These are phyloP conservation scores for Flagelloscypha sp. DNA, from an alignment of 768 basidiomycete genomes.

Conservation along the genomic window DNA sequence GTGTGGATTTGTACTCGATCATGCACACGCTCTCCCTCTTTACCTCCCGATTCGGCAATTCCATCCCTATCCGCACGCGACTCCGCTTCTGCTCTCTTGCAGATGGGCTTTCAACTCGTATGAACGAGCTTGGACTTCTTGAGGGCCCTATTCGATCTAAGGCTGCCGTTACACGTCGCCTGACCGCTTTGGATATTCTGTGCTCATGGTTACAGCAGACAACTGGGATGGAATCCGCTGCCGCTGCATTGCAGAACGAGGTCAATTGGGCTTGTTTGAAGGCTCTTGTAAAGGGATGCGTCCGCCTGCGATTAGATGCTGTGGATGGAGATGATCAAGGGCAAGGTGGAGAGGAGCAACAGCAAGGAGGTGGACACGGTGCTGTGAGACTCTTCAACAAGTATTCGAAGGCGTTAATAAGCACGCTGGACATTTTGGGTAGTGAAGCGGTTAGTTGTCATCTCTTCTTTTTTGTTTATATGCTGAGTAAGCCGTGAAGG, in stretches of 20 bases:
- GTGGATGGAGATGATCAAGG: conserved; percentile 60
- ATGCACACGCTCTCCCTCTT: conserved; percentile 55
- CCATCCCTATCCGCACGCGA: conserved; percentile 54
- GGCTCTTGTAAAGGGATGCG: conserved; percentile 67
- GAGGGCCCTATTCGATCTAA: too few species aligned
- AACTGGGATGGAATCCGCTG: conserved; percentile 31
- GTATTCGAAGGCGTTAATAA: conserved; percentile 57
- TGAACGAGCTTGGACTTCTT: too few species aligned
- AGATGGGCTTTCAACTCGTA: too few species aligned
- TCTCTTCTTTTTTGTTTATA: background rate
- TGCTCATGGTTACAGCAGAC: conserved; percentile 69
- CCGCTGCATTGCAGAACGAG: conserved; percentile 41
- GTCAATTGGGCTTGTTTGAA: conserved; percentile 67
- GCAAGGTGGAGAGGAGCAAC: too few species aligned
- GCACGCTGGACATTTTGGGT: conserved; percentile 40
- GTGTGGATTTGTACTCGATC: conserved; percentile 54
- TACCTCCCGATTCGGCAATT: conserved; percentile 52
- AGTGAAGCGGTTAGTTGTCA: conserved; percentile 8
- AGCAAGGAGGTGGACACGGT: conserved; percentile 55
- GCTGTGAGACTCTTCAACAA: conserved; percentile 74
- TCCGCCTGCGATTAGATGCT: conserved; percentile 61
- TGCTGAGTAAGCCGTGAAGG: background rate
- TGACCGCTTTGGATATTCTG: conserved; percentile 67
- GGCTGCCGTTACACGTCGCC: too few species aligned
- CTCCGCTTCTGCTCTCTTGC: conserved; percentile 67